A percentile compares a stretch with the other conserved stretches of the same genome.
Conservation (phyloP, 2,329 filamentous ascomycete species). For the Dactylellina drechsleri region DNA sequence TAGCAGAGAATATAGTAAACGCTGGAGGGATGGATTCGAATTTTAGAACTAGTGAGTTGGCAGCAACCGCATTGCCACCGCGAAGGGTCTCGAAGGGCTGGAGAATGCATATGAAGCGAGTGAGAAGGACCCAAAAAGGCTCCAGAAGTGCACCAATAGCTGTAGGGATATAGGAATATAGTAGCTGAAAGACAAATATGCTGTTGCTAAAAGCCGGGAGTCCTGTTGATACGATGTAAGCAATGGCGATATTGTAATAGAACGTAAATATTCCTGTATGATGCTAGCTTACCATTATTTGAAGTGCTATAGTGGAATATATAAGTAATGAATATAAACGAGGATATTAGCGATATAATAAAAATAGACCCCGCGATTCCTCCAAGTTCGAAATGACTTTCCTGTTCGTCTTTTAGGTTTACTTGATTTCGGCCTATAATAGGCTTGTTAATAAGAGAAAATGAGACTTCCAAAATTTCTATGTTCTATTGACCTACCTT, state of each 20-base stretch:
- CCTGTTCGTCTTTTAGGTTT: conserved; percentile 31
- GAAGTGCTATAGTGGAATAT: conserved; percentile 43
- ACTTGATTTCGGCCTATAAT: conserved; percentile 3
- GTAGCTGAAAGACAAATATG: conserved; percentile 62
- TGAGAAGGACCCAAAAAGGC: conserved; percentile 69
- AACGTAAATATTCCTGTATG: no score
- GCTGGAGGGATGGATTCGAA: conserved; percentile 70
- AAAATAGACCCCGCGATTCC: conserved; percentile 26
- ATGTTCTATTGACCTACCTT: neutral
- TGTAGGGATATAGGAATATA: conserved; percentile 68
- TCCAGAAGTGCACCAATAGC: conserved; percentile 69
- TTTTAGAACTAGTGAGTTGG: conserved; percentile 62
- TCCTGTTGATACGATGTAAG: no score
- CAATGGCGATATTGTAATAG: no score
- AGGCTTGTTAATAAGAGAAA: no score
- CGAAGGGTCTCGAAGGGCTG: conserved; percentile 68
- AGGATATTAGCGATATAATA: conserved; percentile 14
- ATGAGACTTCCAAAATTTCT: no score
- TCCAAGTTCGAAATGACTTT: conserved; percentile 34
- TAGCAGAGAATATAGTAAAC: conserved; percentile 64
- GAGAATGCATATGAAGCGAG: conserved; percentile 67
- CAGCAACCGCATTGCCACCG: conserved; percentile 61
- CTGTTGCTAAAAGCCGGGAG: conserved; percentile 61
- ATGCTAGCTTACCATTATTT: conserved; percentile 43
- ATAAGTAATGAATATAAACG: conserved; percentile 30